Conservation (phyloP, 2,329 filamentous ascomycete genomes). For the Sarocladiaceae sp. region DNA sequence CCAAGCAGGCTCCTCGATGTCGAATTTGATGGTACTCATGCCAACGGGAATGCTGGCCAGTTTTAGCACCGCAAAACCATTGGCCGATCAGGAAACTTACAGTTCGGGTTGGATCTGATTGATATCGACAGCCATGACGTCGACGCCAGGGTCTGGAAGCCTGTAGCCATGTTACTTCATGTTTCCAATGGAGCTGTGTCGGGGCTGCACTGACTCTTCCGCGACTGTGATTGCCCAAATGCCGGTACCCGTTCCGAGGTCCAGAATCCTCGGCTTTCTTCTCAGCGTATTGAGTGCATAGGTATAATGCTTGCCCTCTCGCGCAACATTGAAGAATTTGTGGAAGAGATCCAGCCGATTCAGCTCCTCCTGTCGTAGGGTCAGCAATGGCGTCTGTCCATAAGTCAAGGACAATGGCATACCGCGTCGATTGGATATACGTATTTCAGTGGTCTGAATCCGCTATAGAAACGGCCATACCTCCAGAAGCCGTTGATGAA, state of each 20-base stretch:
- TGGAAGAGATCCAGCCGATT: slow-evolving; percentile 79
- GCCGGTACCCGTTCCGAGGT: slow-evolving; percentile 79
- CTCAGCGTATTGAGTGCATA: slow-evolving; percentile 13
- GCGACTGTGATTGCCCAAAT: slow-evolving; percentile 89
- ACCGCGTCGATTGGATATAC: slow-evolving; percentile 74
- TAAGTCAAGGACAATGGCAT: slow-evolving; percentile 19
- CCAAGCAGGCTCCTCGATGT: slow-evolving; percentile 71
- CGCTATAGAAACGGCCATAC: slow-evolving; percentile 65
- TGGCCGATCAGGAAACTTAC: slow-evolving; percentile 19
- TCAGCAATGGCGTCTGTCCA: neutral
- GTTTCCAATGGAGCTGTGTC: no score
- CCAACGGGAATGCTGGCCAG: slow-evolving; percentile 62
- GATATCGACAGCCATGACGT: slow-evolving; percentile 33
- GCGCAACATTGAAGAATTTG: slow-evolving; percentile 64
- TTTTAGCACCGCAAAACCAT: slow-evolving; percentile 13
- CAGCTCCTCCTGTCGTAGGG: slow-evolving; percentile 54
- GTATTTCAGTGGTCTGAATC: slow-evolving; percentile 62
- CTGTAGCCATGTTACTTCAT: slow-evolving; percentile 8
- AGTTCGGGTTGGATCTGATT: slow-evolving; percentile 32
- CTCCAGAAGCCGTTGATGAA: slow-evolving; percentile 34
- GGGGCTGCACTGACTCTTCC: slow-evolving; percentile 45
- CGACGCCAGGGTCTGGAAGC: slow-evolving; percentile 17
- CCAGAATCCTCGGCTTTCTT: slow-evolving; percentile 40
- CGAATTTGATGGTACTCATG: slow-evolving; percentile 48
- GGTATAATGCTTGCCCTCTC: slow-evolving; percentile 33